These are phyloP conservation scores for Dryadomyces quercivorus DNA, from an alignment of 2,329 filamentous ascomycete species.

Conservation along the genomic window DNA sequence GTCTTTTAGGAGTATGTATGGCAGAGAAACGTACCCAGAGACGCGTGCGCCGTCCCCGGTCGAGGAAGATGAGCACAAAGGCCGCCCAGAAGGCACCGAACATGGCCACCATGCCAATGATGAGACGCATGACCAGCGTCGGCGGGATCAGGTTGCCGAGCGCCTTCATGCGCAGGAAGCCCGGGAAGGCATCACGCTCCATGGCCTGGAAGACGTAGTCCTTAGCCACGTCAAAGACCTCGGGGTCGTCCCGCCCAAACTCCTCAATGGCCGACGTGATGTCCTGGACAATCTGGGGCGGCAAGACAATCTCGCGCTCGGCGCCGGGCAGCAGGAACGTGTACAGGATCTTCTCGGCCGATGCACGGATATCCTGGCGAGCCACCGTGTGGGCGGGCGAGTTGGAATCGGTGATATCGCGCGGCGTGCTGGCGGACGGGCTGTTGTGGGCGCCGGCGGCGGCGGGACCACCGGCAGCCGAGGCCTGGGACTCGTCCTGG, in stretches of 20 bases:
- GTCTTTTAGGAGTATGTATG: too few relatives aligned
- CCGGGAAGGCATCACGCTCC: constrained; percentile 98
- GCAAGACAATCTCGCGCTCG: constrained; percentile 89
- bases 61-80: constrained; percentile 84
- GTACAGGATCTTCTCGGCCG: constrained; percentile 97
- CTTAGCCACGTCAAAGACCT: constrained; percentile 94
- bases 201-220: constrained; percentile 99
- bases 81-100: constrained; percentile 91
- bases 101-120: constrained; percentile 73
- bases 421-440: constrained; percentile 40
- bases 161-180: constrained; percentile 88
- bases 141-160: constrained; percentile 90
- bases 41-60: constrained; percentile 60
- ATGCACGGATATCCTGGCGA: constrained; percentile 82
- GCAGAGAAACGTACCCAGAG: constrained; percentile 74
- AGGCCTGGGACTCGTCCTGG: constrained; percentile 36
- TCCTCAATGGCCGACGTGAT: constrained; percentile 85
- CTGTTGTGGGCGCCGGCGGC: constrained; percentile 26
- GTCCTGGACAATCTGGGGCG: constrained; percentile 72
- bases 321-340: constrained; percentile 91
- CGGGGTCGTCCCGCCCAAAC: constrained; percentile 83
- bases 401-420: constrained; percentile 58
- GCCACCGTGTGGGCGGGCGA: constrained; percentile 75
- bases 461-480: too few relatives aligned
- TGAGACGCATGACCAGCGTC: constrained; percentile 74